Conservation (phyloP, 1,139 yeast species). For the Saccharomyces hybrid region DNA sequence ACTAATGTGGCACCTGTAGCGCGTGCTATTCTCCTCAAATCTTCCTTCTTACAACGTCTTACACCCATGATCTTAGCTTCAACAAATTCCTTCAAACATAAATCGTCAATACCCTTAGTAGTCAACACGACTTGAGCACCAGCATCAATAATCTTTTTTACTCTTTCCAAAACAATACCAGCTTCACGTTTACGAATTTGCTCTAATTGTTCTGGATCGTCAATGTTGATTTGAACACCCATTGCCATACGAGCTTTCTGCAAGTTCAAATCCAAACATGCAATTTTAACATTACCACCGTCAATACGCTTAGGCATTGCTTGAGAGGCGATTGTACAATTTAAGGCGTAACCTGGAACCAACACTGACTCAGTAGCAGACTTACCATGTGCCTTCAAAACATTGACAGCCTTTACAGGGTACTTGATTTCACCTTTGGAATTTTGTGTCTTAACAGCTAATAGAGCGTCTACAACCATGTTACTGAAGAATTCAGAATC, state of each 20-base stretch:
- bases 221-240: slow-evolving; percentile 96
- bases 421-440: slow-evolving; percentile 82
- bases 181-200: slow-evolving; percentile 91
- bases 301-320: slow-evolving; percentile 87
- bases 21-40: slow-evolving; percentile 89
- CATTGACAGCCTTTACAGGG: slow-evolving; percentile 96
- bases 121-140: slow-evolving; percentile 97
- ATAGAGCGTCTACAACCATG: slow-evolving; percentile 91
- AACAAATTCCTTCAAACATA: slow-evolving; percentile 89
- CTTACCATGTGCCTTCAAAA: slow-evolving; percentile 94
- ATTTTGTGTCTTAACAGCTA: slow-evolving; percentile 89
- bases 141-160: slow-evolving; percentile 74
- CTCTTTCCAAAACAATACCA: slow-evolving; percentile 83
- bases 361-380: slow-evolving; percentile 79
- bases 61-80: slow-evolving; percentile 97
- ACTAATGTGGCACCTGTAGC: slow-evolving; percentile 96
- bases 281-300: slow-evolving; percentile 51
- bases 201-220: slow-evolving; percentile 95
- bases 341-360: slow-evolving; percentile 90
- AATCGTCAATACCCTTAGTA: slow-evolving; percentile 96
- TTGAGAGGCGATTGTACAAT: slow-evolving; percentile 95
- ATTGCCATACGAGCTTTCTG: slow-evolving; percentile 97
- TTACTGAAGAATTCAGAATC: slow-evolving; percentile 85
- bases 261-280: slow-evolving; percentile 86
- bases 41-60: slow-evolving; percentile 95